These are phyloP conservation scores for Aspergillus sp. DNA, from an alignment of 2,329 filamentous ascomycete genomes.

Conservation along the genomic window DNA sequence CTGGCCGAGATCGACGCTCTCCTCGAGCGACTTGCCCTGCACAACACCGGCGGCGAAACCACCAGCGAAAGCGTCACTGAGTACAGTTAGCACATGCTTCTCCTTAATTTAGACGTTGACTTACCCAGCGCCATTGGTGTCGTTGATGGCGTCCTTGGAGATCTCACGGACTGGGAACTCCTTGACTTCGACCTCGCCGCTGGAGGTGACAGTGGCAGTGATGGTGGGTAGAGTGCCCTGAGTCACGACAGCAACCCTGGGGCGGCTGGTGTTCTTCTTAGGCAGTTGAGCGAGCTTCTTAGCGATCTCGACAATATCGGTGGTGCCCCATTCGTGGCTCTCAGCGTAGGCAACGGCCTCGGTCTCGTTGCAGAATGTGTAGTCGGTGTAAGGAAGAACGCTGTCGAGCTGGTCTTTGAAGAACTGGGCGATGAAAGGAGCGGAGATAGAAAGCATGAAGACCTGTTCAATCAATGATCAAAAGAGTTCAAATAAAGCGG, in stretches of 20 bases:
- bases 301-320: conserved; percentile 82
- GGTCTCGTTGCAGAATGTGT: conserved; percentile 95
- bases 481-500: conserved; percentile 2
- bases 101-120: conserved; percentile 24
- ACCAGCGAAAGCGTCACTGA: conserved; percentile 88
- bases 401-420: conserved; percentile 95
- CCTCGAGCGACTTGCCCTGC: conserved; percentile 77
- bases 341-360: conserved; percentile 89
- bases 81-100: conserved; percentile 21
- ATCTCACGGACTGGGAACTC: conserved; percentile 83
- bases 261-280: conserved; percentile 86
- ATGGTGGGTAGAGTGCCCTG: conserved; percentile 92
- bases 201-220: conserved; percentile 73
- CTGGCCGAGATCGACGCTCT: conserved; percentile 87
- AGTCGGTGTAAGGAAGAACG: conserved; percentile 89
- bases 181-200: conserved; percentile 67
- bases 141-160: conserved; percentile 76
- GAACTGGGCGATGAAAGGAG: conserved; percentile 95
- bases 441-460: conserved; percentile 89
- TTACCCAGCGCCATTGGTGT: conserved; percentile 89
- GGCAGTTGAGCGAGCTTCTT: conserved; percentile 83
- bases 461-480: conserved; percentile 32
- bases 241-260: conserved; percentile 87
- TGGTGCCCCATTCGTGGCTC: conserved; percentile 73
- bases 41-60: conserved; percentile 90